phyloP scores from a whole-genome alignment of 495 filamentous ascomycete species.

The Aspergillus ostianus region DNA sequence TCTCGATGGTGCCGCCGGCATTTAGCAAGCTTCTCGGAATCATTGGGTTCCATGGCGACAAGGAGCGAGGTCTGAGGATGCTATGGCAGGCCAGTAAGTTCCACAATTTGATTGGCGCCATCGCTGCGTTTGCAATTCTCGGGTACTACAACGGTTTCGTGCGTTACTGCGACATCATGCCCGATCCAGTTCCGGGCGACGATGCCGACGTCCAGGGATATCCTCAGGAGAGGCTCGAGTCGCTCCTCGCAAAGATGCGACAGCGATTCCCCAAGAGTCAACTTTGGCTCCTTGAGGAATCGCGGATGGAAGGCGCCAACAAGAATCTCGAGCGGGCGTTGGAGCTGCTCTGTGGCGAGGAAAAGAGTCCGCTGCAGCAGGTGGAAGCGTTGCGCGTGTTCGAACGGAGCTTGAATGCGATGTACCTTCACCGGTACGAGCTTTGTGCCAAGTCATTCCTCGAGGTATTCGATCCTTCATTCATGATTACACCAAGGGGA shows the following conservation, averaged over 20 bases:
- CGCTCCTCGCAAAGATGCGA: constrained; percentile 73
- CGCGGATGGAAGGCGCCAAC: constrained; percentile 70
- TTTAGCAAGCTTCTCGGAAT: constrained; percentile 81
- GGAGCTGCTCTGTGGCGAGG: constrained; percentile 54
- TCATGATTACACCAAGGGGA: neutral
- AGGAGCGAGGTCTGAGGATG: constrained; percentile 76
- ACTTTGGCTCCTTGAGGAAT: constrained; percentile 89
- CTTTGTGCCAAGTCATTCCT: constrained; percentile 72
- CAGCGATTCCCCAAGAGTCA: constrained; percentile 74
- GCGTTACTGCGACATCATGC: constrained; percentile 84
- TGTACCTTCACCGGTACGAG: constrained; percentile 75
- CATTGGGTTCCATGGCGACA: constrained; percentile 90
- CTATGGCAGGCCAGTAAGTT: constrained; percentile 92
- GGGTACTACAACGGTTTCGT: constrained; percentile 86
- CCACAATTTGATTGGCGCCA: constrained; percentile 85
- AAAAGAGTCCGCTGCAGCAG: constrained; percentile 78
- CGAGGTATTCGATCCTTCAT: constrained; percentile 38
- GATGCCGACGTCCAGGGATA: constrained; percentile 62
- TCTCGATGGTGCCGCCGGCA: constrained; percentile 88
- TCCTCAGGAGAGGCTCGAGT: constrained; percentile 65
- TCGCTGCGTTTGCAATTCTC: constrained; percentile 77
- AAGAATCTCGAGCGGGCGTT: constrained; percentile 67
- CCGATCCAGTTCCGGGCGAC: constrained; percentile 49
- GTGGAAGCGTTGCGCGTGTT: constrained; percentile 78
- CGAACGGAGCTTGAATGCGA: constrained; percentile 73